Evolutionary conservation across 805 yeast species (phyloP).

Genomic region (Wickerhamomyces subpelliculosus): DNA sequence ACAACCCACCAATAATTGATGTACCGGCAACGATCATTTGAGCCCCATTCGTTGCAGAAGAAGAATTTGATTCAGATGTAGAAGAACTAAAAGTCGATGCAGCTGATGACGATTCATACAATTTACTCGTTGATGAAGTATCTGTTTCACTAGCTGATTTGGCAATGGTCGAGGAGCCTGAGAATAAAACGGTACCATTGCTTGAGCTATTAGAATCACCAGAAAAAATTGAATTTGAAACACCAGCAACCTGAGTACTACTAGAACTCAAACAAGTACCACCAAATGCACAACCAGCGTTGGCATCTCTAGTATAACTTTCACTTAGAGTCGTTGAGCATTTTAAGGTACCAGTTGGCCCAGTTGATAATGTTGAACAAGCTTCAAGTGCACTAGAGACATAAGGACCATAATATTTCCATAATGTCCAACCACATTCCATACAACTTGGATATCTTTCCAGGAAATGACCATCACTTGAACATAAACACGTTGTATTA

Average conservation of each 20-base stretch:
- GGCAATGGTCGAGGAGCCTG: not conserved
- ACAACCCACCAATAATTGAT: constrained; percentile 8
- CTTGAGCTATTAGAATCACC: no score
- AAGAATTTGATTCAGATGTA: constrained; percentile 5
- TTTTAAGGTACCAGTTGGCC: constrained; percentile 30
- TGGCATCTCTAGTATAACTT: constrained; percentile 13
- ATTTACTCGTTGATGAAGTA: no score
- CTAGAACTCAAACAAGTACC: constrained; percentile 6
- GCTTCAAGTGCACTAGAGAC: constrained; percentile 25
- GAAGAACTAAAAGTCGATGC: constrained; percentile 9
- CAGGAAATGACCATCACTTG: constrained; percentile 20
- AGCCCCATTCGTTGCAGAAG: constrained; percentile 1
- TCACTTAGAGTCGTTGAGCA: constrained; percentile 20
- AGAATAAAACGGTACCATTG: not conserved
- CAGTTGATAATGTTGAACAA: constrained; percentile 24
- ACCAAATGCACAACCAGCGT: constrained; percentile 10
- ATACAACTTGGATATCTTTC: constrained; percentile 26
- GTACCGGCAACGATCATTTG: constrained; percentile 8
- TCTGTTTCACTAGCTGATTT: not conserved
- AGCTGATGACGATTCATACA: no score
- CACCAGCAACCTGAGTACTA: constrained; percentile 5
- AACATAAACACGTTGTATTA: constrained; percentile 27
- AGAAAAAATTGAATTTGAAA: constrained; percentile 3
- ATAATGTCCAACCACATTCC: constrained; percentile 35
- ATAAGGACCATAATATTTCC: constrained; percentile 29